Evolutionary conservation across 345 rosid species (phyloP).

Genomic region (Citrus trifoliata): DNA sequence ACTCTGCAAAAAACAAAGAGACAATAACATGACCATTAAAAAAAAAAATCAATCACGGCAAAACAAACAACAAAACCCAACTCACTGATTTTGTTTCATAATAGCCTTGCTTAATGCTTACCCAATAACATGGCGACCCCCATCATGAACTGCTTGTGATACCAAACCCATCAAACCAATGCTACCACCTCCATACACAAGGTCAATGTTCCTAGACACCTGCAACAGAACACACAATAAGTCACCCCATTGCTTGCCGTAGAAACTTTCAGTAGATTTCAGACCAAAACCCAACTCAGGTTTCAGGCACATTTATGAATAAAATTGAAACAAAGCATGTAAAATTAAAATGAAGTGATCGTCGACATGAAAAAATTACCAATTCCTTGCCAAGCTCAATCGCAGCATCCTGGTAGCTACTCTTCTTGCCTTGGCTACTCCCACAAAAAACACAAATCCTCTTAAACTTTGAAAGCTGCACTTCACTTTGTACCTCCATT

Average conservation of each 20-base stretch:
- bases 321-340: background rate
- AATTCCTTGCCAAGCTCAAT: conserved; percentile 78
- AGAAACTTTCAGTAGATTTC: background rate
- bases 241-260: no score
- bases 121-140: conserved; percentile 99
- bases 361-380: conserved; percentile 26
- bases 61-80: conserved; percentile 12
- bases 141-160: conserved; percentile 99
- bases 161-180: conserved; percentile 99
- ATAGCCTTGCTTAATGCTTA: conserved; percentile 19
- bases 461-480: conserved; percentile 52
- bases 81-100: conserved; percentile 27
- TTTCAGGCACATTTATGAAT: background rate
- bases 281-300: conserved; percentile 8
- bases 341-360: background rate
- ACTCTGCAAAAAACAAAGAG: conserved; percentile 60
- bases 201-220: conserved; percentile 97
- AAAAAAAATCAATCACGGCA: conserved; percentile 26
- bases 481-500: conserved; percentile 50
- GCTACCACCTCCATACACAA: conserved; percentile 99
- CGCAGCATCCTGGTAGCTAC: conserved; percentile 89
- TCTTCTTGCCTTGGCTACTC: conserved; percentile 82
- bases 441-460: conserved; percentile 89
- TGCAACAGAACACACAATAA: conserved; percentile 21
- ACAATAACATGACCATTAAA: conserved; percentile 65